Base-by-base conservation (phyloP, 2,329 filamentous ascomycete genomes). In the Calonectria fujianensis region DNA sequence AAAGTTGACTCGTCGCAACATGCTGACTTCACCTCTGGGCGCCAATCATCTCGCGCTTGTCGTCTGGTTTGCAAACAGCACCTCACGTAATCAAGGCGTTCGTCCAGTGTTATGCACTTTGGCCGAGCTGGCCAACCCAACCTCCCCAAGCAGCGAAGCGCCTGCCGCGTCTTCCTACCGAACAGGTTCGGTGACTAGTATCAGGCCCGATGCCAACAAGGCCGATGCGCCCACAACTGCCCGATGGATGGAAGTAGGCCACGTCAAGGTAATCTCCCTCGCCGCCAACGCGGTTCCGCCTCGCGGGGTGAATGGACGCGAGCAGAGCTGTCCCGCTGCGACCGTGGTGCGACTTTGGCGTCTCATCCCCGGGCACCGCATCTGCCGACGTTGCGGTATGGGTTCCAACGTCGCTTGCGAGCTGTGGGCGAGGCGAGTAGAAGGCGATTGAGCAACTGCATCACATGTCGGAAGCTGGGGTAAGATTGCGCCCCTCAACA, bases 281-380 rank as follows among this genome's bases (percentile, higher is more conserved):
- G 57, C n/a, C 37, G n/a, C 35, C 57, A 35, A 61, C 35, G 39
- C 27, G 24, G 31, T 63, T 63, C 27, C 57, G 57, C 57, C 57
- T 63, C 57, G 35, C 57, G 57, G 35, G 57, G 41, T 45, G 10
- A 50, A 65, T 65, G 61, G 59, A 54, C 32, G 16, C 27, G 3
- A 41, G 57, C 71, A 73, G 31, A 24, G 41, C 24, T 29, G 54
- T 51, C 37, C 67, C 27, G 72, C 70, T 68, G 74, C 70, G 54
- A 18, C 48, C 70, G 68, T 74, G 63, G 54, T 61, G 52, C 67
- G 27, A 70, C 72, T 71, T 20, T 35, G 50, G 57, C 61, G 61
- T 65, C 61, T 65, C 61, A 50, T 50, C 29, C 41, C 41, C 39
- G 6, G 35, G 35, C 45, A 37, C 52, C 37, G 59, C 54, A 63